Base-by-base conservation (phyloP, 371 early-diverging fungal species). In the Blakeslea trispora region DNA sequence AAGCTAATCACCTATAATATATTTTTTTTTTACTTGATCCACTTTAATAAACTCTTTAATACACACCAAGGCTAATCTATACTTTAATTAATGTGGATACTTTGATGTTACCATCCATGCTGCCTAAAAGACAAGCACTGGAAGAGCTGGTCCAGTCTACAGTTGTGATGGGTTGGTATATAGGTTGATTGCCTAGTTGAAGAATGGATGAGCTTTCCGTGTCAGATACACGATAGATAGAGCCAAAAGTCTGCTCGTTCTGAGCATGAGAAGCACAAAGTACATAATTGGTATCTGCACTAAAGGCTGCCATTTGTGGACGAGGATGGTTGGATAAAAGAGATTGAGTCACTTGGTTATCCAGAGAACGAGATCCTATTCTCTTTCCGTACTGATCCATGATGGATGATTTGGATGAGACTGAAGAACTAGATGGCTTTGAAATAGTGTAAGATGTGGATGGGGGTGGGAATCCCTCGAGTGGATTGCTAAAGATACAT, bases 91-190 rank as follows among this genome's bases (percentile, higher is more conserved):
- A 53, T 42, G 72, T 79, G 32, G 81, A 78, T 32, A 84, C 75
- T 50, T 78, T 80, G 55, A 84, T 74, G 21, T 71, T 81, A 1
- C 84, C 84, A 59, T 84, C 84, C 17, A 64, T 68, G 17, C 74
- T 75, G 32, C 81, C 84, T 32, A 82, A 62, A 22, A 84, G 61
- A 48, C 82, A 82, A 24, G 84, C 77, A 52, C 75, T 81, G 0
- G 78, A 81, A 5, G 81, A 64, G 48, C 68, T 69, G 1, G 82
- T 80, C 84, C 84, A 84, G 54, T 82, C 84, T 1, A 82, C 82
- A 3, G 79, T 64, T 0, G 82, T 82, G 15, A 84, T 46, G 8
- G 74, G 70, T 47, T 71, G 72, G 44, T 67, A 42, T 13, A 44
- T 9, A 10, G 77, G 69, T 32, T 81, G 78, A 10, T 71, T 64